Conservation (phyloP, 2,329 filamentous ascomycete genomes). For the Fusarium veterinarium region DNA sequence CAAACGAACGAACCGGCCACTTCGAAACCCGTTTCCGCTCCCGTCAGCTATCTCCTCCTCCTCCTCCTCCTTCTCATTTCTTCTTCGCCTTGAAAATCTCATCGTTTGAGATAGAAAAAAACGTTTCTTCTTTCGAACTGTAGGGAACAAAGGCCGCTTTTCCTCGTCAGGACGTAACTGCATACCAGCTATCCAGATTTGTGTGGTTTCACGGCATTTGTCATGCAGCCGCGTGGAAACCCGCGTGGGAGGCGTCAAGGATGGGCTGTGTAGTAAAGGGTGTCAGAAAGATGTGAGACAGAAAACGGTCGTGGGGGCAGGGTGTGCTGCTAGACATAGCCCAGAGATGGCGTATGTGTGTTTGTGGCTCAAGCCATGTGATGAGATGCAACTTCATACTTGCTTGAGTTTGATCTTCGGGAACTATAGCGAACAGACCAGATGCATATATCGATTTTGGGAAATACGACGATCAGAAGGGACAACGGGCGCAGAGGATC, state of each 20-base stretch:
- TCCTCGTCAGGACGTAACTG: conserved; percentile 20
- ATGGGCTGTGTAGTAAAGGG: background rate
- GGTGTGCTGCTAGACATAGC: background rate
- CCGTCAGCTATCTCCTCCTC: conserved; percentile 7
- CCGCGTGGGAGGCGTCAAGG: conserved; percentile 8
- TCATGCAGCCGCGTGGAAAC: conserved; percentile 23
- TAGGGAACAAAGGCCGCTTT: conserved; percentile 1
- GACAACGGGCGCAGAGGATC: background rate
- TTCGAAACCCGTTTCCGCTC: conserved; percentile 13
- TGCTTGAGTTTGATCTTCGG: background rate
- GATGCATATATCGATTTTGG: conserved; percentile 1
- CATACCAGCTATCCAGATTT: conserved; percentile 34
- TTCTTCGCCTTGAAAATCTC: background rate
- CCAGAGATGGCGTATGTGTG: background rate
- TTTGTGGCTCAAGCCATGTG: background rate
- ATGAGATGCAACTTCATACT: background rate
- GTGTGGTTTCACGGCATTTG: conserved; percentile 14
- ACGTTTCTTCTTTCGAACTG: conserved; percentile 3
- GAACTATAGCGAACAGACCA: background rate
- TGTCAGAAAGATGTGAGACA: background rate
- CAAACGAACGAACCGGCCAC: background rate
- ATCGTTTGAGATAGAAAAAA: conserved; percentile 14
- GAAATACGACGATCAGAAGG: background rate
- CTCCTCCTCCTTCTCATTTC: conserved; percentile 3
- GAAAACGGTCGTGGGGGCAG: conserved; percentile 9